Evolutionary conservation across 2,329 filamentous ascomycete genomes (phyloP).

Genomic region (Fusarium duplospermum): DNA sequence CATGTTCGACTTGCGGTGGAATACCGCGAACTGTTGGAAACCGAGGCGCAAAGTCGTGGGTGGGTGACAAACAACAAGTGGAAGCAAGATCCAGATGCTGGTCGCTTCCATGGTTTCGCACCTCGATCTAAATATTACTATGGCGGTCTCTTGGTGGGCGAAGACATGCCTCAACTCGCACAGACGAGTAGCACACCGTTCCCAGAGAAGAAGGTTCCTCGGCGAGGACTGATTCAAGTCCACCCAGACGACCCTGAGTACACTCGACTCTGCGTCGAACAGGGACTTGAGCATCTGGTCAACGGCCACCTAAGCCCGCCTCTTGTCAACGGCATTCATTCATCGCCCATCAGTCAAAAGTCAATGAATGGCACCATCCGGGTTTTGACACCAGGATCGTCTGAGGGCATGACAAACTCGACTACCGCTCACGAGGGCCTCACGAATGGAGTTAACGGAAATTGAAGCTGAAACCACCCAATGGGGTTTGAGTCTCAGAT

Average conservation of each 20-base stretch:
- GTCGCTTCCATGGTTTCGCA: constrained; percentile 64
- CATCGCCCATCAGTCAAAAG: constrained; percentile 58
- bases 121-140: constrained; percentile 69
- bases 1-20: constrained; percentile 66
- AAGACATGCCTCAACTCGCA: constrained; percentile 60
- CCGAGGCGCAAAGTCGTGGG: constrained; percentile 57
- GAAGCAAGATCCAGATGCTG: constrained; percentile 67
- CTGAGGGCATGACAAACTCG: constrained; percentile 27
- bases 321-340: constrained; percentile 60
- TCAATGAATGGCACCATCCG: constrained; percentile 49
- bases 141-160: constrained; percentile 65
- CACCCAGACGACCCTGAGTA: constrained; percentile 69
- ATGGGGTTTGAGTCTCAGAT: constrained; percentile 13
- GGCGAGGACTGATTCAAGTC: constrained; percentile 65
- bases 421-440: constrained; percentile 39
- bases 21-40: constrained; percentile 69
- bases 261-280: constrained; percentile 64
- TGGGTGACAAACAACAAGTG: constrained; percentile 64
- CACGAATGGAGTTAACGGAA: constrained; percentile 48
- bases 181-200: constrained; percentile 65
- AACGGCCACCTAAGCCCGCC: constrained; percentile 57
- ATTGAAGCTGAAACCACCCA: constrained; percentile 25
- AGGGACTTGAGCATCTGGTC: constrained; percentile 67
- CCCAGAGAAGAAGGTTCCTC: constrained; percentile 65
- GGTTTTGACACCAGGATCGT: constrained; percentile 27